Conservation (phyloP, 805 yeast genomes). For the Pichia phayaonensis region DNA sequence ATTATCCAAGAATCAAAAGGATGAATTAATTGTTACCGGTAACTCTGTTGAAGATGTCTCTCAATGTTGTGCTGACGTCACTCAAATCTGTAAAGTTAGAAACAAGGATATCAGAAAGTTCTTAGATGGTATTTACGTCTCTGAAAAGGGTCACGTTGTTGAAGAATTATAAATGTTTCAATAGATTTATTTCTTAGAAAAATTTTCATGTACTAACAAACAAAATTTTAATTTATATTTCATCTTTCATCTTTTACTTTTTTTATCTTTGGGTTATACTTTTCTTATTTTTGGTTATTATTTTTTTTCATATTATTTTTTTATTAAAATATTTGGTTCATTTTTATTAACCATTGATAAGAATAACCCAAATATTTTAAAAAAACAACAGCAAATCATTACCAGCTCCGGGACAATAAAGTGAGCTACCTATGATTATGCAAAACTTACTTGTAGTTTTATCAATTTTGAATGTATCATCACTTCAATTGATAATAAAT, state of each 20-base stretch:
- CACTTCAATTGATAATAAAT: slow-evolving; percentile 4
- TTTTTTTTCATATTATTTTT: slow-evolving; percentile 1
- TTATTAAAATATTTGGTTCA: slow-evolving; percentile 1
- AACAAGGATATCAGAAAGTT: slow-evolving; percentile 99
- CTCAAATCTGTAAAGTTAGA: slow-evolving; percentile 97
- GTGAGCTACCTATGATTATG: slow-evolving; percentile 31
- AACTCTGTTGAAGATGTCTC: slow-evolving; percentile 97
- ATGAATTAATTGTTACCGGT: slow-evolving; percentile 88
- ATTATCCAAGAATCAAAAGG: slow-evolving; percentile 80
- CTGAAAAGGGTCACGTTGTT: slow-evolving; percentile 84
- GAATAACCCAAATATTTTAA: neutral
- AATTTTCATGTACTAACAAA: neutral
- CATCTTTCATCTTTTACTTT: neutral
- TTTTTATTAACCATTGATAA: neutral
- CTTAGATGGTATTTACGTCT: slow-evolving; percentile 99
- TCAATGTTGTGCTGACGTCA: slow-evolving; percentile 97
- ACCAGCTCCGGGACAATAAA: slow-evolving; percentile 22
- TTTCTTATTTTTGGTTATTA: slow-evolving; percentile 1
- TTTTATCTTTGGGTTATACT: slow-evolving; percentile 1
- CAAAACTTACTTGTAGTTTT: slow-evolving; percentile 9
- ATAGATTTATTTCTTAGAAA: neutral
- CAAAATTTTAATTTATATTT: neutral
- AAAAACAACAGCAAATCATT: slow-evolving; percentile 25
- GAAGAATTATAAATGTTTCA: slow-evolving; percentile 30
- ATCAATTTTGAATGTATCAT: slow-evolving; percentile 5